phyloP scores from a whole-genome alignment of 2,329 filamentous ascomycete species.

The Tolypocladium paradoxum region DNA sequence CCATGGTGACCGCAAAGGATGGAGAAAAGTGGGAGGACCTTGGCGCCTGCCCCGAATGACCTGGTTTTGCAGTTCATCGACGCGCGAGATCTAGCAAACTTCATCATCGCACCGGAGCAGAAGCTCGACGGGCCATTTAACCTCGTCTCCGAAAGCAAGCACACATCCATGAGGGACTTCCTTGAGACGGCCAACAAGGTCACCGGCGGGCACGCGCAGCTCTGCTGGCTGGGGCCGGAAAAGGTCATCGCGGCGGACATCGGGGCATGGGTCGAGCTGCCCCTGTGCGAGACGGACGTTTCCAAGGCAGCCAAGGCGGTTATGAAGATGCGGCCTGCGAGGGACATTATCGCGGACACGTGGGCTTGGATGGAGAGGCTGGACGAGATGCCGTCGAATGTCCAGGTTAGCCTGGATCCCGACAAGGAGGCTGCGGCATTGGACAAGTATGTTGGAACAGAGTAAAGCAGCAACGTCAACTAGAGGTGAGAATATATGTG shows the following conservation, averaged over 20 bases:
- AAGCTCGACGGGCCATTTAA: slow-evolving; percentile 2
- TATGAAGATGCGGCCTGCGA: slow-evolving; percentile 1
- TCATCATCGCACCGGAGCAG: slow-evolving; percentile 5
- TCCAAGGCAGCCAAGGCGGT: slow-evolving; percentile 1
- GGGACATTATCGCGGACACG: slow-evolving; percentile 4
- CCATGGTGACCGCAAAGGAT: slow-evolving; percentile 5
- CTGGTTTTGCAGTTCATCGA: slow-evolving; percentile 5
- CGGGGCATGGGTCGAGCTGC: slow-evolving; percentile 2
- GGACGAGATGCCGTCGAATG: not conserved
- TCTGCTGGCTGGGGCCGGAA: slow-evolving; percentile 4
- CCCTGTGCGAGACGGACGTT: slow-evolving; percentile 1
- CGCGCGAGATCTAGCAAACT: slow-evolving; percentile 5
- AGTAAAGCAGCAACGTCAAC: too few species aligned
- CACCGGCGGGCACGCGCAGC: not conserved
- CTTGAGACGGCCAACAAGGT: slow-evolving; percentile 1
- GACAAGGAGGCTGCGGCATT: not conserved
- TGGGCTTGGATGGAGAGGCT: slow-evolving; percentile 3
- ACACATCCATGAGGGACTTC: slow-evolving; percentile 1
- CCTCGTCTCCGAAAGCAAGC: not conserved
- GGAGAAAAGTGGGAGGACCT: slow-evolving; percentile 2
- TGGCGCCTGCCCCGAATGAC: slow-evolving; percentile 5
- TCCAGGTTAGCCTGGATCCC: not conserved
- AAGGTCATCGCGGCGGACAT: slow-evolving; percentile 1
- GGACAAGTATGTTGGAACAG: too few species aligned
- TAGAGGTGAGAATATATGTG: too few species aligned